phyloP scores from a whole-genome alignment of 1,284 basidiomycete species.

The Moniliophthora roreri region DNA sequence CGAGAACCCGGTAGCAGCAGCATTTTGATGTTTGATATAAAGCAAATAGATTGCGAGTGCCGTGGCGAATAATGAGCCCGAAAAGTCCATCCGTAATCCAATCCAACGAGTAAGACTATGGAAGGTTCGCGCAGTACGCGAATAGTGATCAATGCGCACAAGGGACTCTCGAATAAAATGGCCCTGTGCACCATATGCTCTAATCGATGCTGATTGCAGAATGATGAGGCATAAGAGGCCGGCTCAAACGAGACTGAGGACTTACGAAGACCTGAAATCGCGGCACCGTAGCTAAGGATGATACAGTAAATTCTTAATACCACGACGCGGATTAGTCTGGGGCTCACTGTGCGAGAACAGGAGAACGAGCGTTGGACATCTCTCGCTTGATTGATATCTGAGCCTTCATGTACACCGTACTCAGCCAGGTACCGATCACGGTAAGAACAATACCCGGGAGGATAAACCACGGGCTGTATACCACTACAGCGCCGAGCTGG shows the following conservation, averaged over 20 bases:
- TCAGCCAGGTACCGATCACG: slow-evolving; percentile 27
- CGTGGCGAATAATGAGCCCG: slow-evolving; percentile 33
- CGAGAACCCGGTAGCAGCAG: slow-evolving; percentile 15
- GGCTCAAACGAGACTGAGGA: slow-evolving; percentile 2
- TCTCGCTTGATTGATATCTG: slow-evolving; percentile 77
- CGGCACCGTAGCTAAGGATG: slow-evolving; percentile 55
- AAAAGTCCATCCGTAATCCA: slow-evolving; percentile 37
- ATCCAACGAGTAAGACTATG: slow-evolving; percentile 47
- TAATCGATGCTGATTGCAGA: slow-evolving; percentile 49
- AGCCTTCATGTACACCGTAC: slow-evolving; percentile 63
- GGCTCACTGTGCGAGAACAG: slow-evolving; percentile 60
- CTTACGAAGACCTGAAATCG: slow-evolving; percentile 65
- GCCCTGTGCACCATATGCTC: slow-evolving; percentile 56
- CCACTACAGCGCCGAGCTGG: slow-evolving; percentile 38
- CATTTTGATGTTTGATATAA: slow-evolving; percentile 8
- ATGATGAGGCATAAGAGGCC: slow-evolving; percentile 4
- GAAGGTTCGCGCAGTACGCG: slow-evolving; percentile 35
- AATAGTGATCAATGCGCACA: slow-evolving; percentile 39
- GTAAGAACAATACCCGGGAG: slow-evolving; percentile 35
- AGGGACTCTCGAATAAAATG: slow-evolving; percentile 34
- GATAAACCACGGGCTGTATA: slow-evolving; percentile 40
- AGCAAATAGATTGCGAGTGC: slow-evolving; percentile 14
- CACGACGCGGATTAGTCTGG: not conserved
- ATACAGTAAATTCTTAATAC: too few relatives aligned
- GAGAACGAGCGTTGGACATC: slow-evolving; percentile 68